Evolutionary conservation across 1,284 basidiomycete genomes (phyloP).

Genomic region (Marasmius sp.): DNA sequence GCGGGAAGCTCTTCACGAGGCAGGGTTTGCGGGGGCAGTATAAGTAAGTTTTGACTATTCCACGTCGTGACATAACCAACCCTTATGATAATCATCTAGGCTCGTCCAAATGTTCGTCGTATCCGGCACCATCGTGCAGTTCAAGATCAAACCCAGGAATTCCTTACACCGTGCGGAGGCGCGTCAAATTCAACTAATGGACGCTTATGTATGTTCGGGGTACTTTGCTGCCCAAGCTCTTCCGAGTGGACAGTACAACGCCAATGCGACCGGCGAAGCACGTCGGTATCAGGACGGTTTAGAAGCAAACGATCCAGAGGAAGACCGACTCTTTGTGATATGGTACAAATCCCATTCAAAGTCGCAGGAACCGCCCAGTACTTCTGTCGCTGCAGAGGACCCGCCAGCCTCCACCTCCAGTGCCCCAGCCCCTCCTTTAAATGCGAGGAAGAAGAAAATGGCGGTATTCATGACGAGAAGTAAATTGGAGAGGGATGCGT

Average conservation of each 20-base stretch:
- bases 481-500: slow-evolving; percentile 80
- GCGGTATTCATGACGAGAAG: slow-evolving; percentile 74
- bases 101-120: slow-evolving; percentile 69
- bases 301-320: slow-evolving; percentile 74
- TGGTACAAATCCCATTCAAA: slow-evolving; percentile 54
- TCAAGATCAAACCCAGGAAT: slow-evolving; percentile 51
- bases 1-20: slow-evolving; percentile 70
- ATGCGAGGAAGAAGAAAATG: slow-evolving; percentile 56
- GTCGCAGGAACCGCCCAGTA: slow-evolving; percentile 10
- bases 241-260: slow-evolving; percentile 58
- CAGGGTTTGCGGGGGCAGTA: slow-evolving; percentile 68
- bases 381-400: slow-evolving; percentile 21
- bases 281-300: slow-evolving; percentile 79
- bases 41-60: slow-evolving; percentile 46
- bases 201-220: slow-evolving; percentile 78
- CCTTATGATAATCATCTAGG: slow-evolving; percentile 33
- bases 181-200: slow-evolving; percentile 57
- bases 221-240: slow-evolving; percentile 70
- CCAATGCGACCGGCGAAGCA: slow-evolving; percentile 49
- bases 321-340: slow-evolving; percentile 74
- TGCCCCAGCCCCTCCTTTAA: slow-evolving; percentile 48
- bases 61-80: not conserved
- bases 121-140: slow-evolving; percentile 64
- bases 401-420: slow-evolving; percentile 20
- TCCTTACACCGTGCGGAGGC: slow-evolving; percentile 49